phyloP scores from a whole-genome alignment of 2,329 filamentous ascomycete genomes.

The Pestalotiopsis sp. region DNA sequence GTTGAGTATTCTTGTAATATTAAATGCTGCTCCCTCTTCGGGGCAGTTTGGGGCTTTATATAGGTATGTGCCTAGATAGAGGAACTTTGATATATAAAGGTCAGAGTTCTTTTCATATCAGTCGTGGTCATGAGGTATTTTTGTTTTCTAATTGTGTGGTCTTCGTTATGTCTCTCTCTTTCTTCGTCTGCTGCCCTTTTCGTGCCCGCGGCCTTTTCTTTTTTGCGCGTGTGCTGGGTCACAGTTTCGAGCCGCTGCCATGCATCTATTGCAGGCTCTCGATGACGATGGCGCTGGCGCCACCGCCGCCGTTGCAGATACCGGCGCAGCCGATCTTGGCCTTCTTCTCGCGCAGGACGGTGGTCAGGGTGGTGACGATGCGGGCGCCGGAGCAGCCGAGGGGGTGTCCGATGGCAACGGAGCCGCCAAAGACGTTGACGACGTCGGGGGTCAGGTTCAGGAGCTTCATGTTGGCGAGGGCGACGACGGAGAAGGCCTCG shows the following conservation, averaged over 20 bases:
- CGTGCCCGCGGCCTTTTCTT: neutral
- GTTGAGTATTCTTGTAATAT: neutral
- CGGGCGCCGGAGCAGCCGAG: constrained; percentile 92
- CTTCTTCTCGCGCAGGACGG: constrained; percentile 86
- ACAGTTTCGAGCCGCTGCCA: constrained; percentile 10
- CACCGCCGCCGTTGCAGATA: constrained; percentile 98
- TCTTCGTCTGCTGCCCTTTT: neutral
- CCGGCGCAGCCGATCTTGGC: constrained; percentile 91
- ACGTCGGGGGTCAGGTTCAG: constrained; percentile 78
- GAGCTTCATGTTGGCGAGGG: constrained; percentile 94
- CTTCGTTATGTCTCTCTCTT: neutral
- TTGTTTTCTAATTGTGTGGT: neutral
- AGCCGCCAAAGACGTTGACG: constrained; percentile 94
- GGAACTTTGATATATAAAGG: neutral
- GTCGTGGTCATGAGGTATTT: neutral
- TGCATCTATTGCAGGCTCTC: constrained; percentile 64
- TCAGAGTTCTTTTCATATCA: neutral
- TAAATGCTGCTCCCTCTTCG: neutral
- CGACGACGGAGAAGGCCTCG: constrained; percentile 97
- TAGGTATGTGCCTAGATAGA: neutral
- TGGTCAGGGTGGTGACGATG: constrained; percentile 87
- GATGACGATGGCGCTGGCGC: constrained; percentile 90
- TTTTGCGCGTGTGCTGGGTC: neutral
- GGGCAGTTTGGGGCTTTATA: neutral
- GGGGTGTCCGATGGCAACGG: constrained; percentile 94